A percentile compares a stretch with the other conserved stretches of the same genome.
Evolutionary conservation across 306 rosid species (phyloP).

Genomic region (Cicer chorassanicum): DNA sequence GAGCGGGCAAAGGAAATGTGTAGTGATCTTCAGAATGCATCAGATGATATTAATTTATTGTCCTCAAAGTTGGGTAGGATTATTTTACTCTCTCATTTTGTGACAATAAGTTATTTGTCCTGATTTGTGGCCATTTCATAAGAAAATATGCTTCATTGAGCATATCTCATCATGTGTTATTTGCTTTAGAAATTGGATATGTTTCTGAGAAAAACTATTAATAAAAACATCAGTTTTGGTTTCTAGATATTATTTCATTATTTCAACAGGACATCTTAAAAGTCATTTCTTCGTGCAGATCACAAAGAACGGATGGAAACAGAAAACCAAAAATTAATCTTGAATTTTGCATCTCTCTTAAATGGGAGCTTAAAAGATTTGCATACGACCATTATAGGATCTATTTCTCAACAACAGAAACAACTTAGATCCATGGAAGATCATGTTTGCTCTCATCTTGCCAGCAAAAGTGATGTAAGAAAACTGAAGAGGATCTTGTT

Average conservation of each 20-base stretch:
- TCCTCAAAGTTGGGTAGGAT: conserved; percentile 74
- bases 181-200: conserved; percentile 8
- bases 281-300: conserved; percentile 53
- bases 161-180: not conserved
- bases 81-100: conserved; percentile 24
- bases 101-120: not conserved
- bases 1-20: conserved; percentile 79
- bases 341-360: conserved; percentile 73
- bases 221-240: conserved; percentile 1
- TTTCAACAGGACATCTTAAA: not conserved
- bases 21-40: conserved; percentile 71
- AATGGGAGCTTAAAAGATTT: conserved; percentile 69
- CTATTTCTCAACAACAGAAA: conserved; percentile 77
- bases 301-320: conserved; percentile 72
- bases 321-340: conserved; percentile 67
- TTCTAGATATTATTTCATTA: not conserved
- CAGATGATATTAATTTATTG: conserved; percentile 67
- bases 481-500: conserved; percentile 28
- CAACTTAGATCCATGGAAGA: conserved; percentile 83
- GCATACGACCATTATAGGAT: conserved; percentile 67
- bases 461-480: conserved; percentile 82
- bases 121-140: not conserved
- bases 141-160: conserved; percentile 31
- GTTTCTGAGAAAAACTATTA: not conserved
- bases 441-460: conserved; percentile 58